Evolutionary conservation across 345 rosid genomes (phyloP).

Genomic region (Firmiana major): DNA sequence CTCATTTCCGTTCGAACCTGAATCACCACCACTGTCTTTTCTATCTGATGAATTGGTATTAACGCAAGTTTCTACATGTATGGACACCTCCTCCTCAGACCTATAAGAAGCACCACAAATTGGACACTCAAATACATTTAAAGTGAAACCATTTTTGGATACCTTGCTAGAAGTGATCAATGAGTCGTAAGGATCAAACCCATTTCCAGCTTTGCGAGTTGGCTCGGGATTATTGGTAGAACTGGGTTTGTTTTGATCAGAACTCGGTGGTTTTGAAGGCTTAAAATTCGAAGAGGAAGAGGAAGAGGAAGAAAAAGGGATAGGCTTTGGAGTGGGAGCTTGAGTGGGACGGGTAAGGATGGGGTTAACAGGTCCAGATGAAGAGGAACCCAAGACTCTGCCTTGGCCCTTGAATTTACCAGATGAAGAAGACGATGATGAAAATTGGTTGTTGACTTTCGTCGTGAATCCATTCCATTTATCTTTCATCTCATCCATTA

Average conservation of each 20-base stretch:
- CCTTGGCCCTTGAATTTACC: conserved; percentile 88
- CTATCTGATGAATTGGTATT: conserved; percentile 12
- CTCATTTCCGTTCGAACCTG: conserved; percentile 15
- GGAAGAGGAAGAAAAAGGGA: conserved; percentile 30
- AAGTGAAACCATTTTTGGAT: conserved; percentile 63
- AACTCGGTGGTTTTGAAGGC: conserved; percentile 27
- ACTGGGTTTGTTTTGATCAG: conserved; percentile 29
- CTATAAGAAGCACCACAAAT: conserved; percentile 51
- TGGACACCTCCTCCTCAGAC: conserved; percentile 71
- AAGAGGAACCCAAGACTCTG: conserved; percentile 75
- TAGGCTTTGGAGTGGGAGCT: conserved; percentile 33
- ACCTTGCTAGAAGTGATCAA: conserved; percentile 70
- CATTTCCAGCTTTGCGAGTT: conserved; percentile 33
- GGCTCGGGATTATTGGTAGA: conserved; percentile 24
- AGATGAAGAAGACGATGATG: conserved; percentile 41
- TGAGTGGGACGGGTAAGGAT: conserved; percentile 43
- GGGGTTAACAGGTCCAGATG: conserved; percentile 51
- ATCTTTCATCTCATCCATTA: conserved; percentile 84
- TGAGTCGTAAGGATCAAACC: conserved; percentile 63
- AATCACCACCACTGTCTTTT: conserved; percentile 15
- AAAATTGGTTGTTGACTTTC: conserved; percentile 57
- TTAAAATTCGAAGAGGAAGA: conserved; percentile 21
- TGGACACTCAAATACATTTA: conserved; percentile 67
- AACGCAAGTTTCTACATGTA: conserved; percentile 69
- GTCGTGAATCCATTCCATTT: conserved; percentile 85